Base-by-base conservation (phyloP, 1,139 yeast genomes). In the Zygoascus hellenicus region DNA sequence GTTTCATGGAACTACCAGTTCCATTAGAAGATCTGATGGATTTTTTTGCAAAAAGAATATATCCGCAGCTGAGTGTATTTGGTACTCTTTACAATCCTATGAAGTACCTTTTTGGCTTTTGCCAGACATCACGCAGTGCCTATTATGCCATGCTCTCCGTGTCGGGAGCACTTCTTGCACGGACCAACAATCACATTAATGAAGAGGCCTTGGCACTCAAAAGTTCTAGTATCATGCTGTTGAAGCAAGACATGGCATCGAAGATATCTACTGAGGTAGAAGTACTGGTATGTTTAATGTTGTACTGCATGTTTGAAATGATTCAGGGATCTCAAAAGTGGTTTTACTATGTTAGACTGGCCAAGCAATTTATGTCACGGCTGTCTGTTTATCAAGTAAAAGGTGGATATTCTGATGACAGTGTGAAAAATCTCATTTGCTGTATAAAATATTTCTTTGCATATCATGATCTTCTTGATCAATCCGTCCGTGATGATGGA, bases 61-160 rank as follows among this genome's bases (percentile, higher is more conserved):
- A 13, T 9, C 13, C 43, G 7, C 33, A 39, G 14, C 6, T 39
- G 43, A 39, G 43, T n/a, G 35, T 39, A 2, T 29, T 30, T 17
- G 36, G 36, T 6, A 15, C 17, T 19, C 31, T n/a, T 19, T 10
- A 15, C 14, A 39, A 17, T 17, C 35, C 35, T 5, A 19, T n/a
- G 10, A 30, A 17, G n/a, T 30, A n/a, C 11, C 35, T 39, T 2
- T n/a, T 39, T 13, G 9, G 35, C 2, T 17, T 28, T 14, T 39
- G 43, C 17, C 6, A 9, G 13, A n/a, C 19, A 11, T 39, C 43
- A 11, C 16, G 15, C 5, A 14, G 19, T 16, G n/a, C 26, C 17
- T 39, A 39, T 9, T 39, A 39, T 17, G 43, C 43, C 7, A 6
- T 30, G 35, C 14, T 39, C 16, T 28, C 43, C 5, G 43, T 39